Evolutionary conservation across 2,329 filamentous ascomycete genomes (phyloP), one percentile per base, ranked within the genome.

Genomic region (Colletotrichum spaethianum): DNA sequence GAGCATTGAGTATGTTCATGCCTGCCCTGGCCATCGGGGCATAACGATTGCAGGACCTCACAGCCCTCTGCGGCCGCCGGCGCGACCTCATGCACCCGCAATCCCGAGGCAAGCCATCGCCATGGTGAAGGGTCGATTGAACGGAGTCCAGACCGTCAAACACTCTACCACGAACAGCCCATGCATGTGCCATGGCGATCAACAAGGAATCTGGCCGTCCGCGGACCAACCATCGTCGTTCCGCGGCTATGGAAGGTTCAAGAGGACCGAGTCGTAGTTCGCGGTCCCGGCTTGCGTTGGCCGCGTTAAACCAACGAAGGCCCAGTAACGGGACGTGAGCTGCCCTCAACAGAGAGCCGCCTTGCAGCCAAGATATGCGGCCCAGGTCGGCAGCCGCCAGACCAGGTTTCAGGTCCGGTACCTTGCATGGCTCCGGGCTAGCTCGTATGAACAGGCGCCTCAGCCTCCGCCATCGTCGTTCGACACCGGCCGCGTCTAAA

Each of bases 381-480:
- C 66, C 62, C 46, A n/a, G 66, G 66, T 40, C 59, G 31, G 65
- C 66, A 61, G 36, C 70, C 70, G 60, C 70, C 65, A 42, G 70
- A 36, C 64, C 61, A 28, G 31, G 70, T 72, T 70, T 70, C 70
- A 72, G 70, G 65, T 61, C 33, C 46, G 36, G 59, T 61, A 16
- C 28, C 31, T 61, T 33, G 31, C 64, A 70, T 70, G n/a, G 53
- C 33, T 48, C 52, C 31, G 38, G 16, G 44, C 46, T 40, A 53
- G 44, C 31, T 44, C 23, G 70, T 70, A 70, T 64, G 66, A 70
- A 72, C 59, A 60, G 65, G 70, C 70, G 70, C 70, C 70, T 64
- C 70, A 72, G 70, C 70, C 70, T 72, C 65, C 57, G 57, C 50
- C 48, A 53, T 18, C 28, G 38, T 56, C 57, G 28, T 14, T 7